A percentile compares a stretch with the other conserved stretches of the same genome.
These are phyloP conservation scores for Phoenix roebelenii DNA, from an alignment of 176 grass and related monocot genomes.

Conservation along the genomic window DNA sequence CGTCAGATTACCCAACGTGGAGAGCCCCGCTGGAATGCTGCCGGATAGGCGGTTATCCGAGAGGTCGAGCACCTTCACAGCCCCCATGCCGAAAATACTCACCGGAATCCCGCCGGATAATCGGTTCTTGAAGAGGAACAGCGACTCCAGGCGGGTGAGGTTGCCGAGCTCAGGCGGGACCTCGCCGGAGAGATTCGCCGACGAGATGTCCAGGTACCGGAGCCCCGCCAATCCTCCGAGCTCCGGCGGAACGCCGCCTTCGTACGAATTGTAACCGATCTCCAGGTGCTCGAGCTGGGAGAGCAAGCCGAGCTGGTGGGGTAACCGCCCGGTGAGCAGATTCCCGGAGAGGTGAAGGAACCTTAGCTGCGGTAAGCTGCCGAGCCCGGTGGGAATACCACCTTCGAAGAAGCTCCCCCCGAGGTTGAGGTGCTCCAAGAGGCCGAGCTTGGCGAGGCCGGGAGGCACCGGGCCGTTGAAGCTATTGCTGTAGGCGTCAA, in stretches of 20 bases:
- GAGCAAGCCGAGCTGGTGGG: constrained; percentile 39
- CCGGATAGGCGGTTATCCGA: constrained; percentile 64
- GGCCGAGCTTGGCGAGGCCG: constrained; percentile 27
- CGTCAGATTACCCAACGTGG: constrained; percentile 34
- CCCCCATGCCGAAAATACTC: constrained; percentile 21
- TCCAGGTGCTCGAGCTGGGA: constrained; percentile 41
- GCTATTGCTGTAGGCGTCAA: constrained; percentile 85
- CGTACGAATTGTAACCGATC: constrained; percentile 63
- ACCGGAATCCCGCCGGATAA: constrained; percentile 41
- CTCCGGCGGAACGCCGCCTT: constrained; percentile 25
- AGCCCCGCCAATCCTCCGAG: constrained; percentile 35
- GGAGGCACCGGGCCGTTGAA: constrained; percentile 48
- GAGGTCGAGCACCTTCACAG: constrained; percentile 49
- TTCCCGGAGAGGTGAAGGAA: constrained; percentile 78
- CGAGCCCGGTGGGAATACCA: constrained; percentile 32
- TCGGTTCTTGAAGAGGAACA: constrained; percentile 91
- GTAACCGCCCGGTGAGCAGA: constrained; percentile 33
- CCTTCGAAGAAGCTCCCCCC: constrained; percentile 73
- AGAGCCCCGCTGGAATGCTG: constrained; percentile 37
- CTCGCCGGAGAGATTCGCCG: constrained; percentile 35
- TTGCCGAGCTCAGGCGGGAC: constrained; percentile 38
- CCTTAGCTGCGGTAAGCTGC: constrained; percentile 18
- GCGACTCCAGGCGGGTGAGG: constrained; percentile 25
- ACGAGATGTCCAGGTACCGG: constrained; percentile 58
- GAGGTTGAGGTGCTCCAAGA: constrained; percentile 49